Base-by-base conservation (phyloP, 2,329 filamentous ascomycete species). In the Apiospora aurea region DNA sequence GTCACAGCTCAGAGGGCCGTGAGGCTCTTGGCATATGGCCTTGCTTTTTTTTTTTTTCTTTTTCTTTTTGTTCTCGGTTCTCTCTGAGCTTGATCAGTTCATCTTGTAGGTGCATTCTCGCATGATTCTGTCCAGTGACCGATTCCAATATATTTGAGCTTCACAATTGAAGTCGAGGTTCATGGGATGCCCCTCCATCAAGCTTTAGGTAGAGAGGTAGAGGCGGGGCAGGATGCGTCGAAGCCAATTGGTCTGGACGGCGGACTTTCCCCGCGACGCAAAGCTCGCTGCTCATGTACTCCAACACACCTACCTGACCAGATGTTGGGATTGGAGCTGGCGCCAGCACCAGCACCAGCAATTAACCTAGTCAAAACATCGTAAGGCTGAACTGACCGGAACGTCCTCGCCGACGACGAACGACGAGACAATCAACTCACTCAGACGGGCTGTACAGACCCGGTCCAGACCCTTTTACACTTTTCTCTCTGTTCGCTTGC, bases 261-360 rank as follows among this genome's bases (percentile, higher is more conserved):
- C 18, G 18, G 41, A 18, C 57, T 64, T 64, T 64, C 57, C 57
- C 57, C 57, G 57, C 57, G 57, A 64, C 34, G 18, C 34, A 64
- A n/a, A 64, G 34, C 18, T 29, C 26, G 26, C 26, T 29, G 26
- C 26, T 29, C 29, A 64, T 64, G 57, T 18, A 64, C 57, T 64
- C 57, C 57, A 64, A 64, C 57, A 64, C 34, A 64, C 57, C 57
- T 61, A 64, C 57, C 57, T 61, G 29, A 61, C 53, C 51, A 57
- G 29, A 21, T 61, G 38, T 61, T 21, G 53, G 53, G 53, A 61
- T 29, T 49, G 29, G 34, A 8, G 34, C 34, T 38, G 34, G 34
- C 34, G 34, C 34, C 34, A 38, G 53, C 53, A 14, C 34, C 34
- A 38, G 53, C 53, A 14, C 34, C 10, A 21, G 41, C 57, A 18